Conservation (phyloP, 306 rosid genomes). For the Sicyos baderoa region DNA sequence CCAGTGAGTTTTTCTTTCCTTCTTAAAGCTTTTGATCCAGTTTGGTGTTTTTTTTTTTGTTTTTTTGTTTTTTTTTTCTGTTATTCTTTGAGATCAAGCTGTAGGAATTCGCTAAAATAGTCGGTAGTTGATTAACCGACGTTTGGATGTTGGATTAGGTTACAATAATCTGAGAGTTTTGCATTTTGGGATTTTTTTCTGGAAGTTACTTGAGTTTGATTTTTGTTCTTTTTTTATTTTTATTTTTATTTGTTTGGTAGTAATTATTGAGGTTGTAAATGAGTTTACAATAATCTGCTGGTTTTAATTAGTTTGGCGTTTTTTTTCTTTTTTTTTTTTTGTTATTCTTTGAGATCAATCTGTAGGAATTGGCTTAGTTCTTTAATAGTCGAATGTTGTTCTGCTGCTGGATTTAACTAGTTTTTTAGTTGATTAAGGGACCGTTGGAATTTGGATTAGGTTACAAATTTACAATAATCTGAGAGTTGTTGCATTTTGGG, state of each 20-base stretch:
- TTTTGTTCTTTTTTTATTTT: not conserved
- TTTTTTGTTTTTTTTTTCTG: not conserved
- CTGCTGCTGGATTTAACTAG: not conserved
- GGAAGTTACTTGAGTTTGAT: not conserved
- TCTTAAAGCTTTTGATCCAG: not conserved
- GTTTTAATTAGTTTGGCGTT: not conserved
- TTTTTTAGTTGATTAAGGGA: no score
- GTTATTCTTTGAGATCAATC: not conserved
- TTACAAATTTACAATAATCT: not conserved
- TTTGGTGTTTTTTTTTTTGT: not conserved
- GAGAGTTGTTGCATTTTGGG: not conserved
- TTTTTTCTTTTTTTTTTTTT: no score
- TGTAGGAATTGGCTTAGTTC: not conserved
- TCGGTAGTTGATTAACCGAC: not conserved
- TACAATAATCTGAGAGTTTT: not conserved
- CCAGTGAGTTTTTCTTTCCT: constrained; percentile 31
- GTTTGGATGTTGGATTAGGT: not conserved
- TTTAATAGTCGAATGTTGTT: not conserved
- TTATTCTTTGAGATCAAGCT: not conserved
- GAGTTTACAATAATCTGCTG: not conserved
- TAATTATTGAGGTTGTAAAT: not conserved
- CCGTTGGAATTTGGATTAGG: not conserved
- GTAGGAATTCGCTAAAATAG: not conserved
- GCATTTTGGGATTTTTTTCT: not conserved
- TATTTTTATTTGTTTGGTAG: no score